Conservation (phyloP, 805 yeast species). For the Torulaspora indica region DNA sequence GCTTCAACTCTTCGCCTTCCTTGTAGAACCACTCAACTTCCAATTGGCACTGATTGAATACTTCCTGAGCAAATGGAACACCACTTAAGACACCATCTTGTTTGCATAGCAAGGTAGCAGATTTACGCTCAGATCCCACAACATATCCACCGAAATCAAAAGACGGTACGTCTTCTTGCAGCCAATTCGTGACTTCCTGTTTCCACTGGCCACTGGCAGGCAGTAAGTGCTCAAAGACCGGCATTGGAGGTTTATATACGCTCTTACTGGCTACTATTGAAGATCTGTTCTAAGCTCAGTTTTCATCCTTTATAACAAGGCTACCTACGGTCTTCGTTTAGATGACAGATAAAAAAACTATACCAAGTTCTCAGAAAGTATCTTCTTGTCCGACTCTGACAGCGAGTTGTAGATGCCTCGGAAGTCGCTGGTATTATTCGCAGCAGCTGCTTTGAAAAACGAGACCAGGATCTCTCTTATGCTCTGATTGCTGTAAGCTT, state of each 20-base stretch:
- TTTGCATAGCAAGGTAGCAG: slow-evolving; percentile 79
- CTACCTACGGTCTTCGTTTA: background rate
- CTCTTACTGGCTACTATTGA: background rate
- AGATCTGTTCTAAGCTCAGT: background rate
- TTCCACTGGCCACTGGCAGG: slow-evolving; percentile 83
- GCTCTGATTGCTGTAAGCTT: slow-evolving; percentile 16
- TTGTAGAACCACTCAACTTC: slow-evolving; percentile 63
- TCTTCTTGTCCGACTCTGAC: slow-evolving; percentile 49
- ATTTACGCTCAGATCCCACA: slow-evolving; percentile 70
- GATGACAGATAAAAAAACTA: background rate
- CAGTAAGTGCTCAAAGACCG: slow-evolving; percentile 48
- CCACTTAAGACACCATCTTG: slow-evolving; percentile 78
- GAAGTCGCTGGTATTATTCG: slow-evolving; percentile 48
- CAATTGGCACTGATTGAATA: slow-evolving; percentile 69
- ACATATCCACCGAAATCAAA: slow-evolving; percentile 94
- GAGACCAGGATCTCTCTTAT: slow-evolving; percentile 40
- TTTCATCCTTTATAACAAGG: background rate
- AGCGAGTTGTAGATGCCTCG: slow-evolving; percentile 46
- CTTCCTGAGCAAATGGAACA: slow-evolving; percentile 83
- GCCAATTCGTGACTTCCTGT: slow-evolving; percentile 65
- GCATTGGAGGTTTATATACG: slow-evolving; percentile 15
- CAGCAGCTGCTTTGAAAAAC: slow-evolving; percentile 55
- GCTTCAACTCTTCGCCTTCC: slow-evolving; percentile 62
- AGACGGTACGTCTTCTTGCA: slow-evolving; percentile 85
- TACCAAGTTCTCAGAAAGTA: slow-evolving; percentile 45